Evolutionary conservation across 2,329 filamentous ascomycete species (phyloP).

Genomic region (Orbilia javanica): DNA sequence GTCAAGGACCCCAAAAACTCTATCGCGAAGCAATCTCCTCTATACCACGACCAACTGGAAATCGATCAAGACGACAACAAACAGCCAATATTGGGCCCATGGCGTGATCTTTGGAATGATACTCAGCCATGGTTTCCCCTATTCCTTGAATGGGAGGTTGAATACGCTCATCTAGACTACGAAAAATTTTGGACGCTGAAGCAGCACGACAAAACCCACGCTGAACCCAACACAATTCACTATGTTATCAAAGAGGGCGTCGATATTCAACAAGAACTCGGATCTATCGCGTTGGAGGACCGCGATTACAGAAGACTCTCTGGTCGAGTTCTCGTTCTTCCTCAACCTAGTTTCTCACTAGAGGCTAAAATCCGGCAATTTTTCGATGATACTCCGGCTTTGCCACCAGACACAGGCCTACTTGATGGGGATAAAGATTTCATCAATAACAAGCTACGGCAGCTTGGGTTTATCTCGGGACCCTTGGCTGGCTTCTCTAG

Average conservation of each 20-base stretch:
- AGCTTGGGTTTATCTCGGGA: constrained; percentile 62
- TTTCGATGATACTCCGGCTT: constrained; percentile 61
- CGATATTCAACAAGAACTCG: constrained; percentile 32
- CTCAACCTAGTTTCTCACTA: constrained; percentile 65
- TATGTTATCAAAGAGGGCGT: constrained; percentile 22
- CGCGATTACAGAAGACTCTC: constrained; percentile 63
- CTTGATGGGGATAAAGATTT: background rate
- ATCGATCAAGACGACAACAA: background rate
- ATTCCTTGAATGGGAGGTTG: constrained; percentile 67
- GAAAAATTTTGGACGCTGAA: constrained; percentile 60
- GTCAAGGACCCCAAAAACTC: background rate
- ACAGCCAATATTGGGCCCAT: background rate
- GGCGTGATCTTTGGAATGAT: constrained; percentile 64
- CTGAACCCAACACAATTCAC: constrained; percentile 18
- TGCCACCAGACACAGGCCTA: constrained; percentile 58
- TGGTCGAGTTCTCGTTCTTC: constrained; percentile 66
- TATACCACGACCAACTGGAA: constrained; percentile 5
- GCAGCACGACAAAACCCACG: constrained; percentile 46
- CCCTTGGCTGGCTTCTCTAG: constrained; percentile 64
- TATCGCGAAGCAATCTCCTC: constrained; percentile 1
- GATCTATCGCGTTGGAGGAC: constrained; percentile 2
- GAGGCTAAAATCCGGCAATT: constrained; percentile 64
- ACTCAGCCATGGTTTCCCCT: constrained; percentile 66
- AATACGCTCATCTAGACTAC: constrained; percentile 66
- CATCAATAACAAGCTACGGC: constrained; percentile 55